Evolutionary conservation across 1,284 basidiomycete genomes (phyloP), one percentile per base, ranked within the genome.

Genomic region (Leucocoprinus gongylophorus): DNA sequence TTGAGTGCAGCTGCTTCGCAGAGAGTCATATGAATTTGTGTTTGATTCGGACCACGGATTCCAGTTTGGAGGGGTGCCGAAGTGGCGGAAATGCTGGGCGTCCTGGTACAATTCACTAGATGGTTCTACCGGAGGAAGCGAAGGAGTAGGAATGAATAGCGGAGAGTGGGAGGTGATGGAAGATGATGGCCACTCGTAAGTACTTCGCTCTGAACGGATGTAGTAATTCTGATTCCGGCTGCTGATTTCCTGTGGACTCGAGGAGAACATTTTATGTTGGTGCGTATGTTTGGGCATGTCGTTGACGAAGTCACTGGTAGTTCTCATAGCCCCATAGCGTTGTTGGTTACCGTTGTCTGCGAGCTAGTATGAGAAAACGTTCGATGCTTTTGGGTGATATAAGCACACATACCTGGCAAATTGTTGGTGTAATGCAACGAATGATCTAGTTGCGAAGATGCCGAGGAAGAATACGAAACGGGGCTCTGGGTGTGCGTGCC

Each of bases 161-260:
- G 51, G 46, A 9, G 46, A 48, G 33, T 48, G 46, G 9, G 51
- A 13, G 5, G 18, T 21, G 18, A 40, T 10, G 39, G 39, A 40
- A 21, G 39, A 46, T 17, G 51, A 35, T 23, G 46, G 26, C 51
- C 51, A 53, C 13, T 43, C 40, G 20, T 46, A 35, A 2, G 51
- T 53, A 23, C 51, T 53, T 39, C 51, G 28, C 12, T 53, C 51
- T 6, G 51, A 48, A 21, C 46, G 44, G 39, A 46, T 37, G 46
- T 48, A 53, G 15, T 44, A 30, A 39, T 38, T 29, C 20, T 53
- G 51, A 20, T n/a, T 48, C 23, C 51, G 45, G 41, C 23, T 48
- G 18, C 30, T 33, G 12, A 23, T 23, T 7, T 35, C 41, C 18
- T 48, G 46, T 13, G 51, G 48, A 23, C 32, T 39, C 18, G 50